Evolutionary conservation across 129 eudicot species (phyloP).

Genomic region (Centella asiatica): DNA sequence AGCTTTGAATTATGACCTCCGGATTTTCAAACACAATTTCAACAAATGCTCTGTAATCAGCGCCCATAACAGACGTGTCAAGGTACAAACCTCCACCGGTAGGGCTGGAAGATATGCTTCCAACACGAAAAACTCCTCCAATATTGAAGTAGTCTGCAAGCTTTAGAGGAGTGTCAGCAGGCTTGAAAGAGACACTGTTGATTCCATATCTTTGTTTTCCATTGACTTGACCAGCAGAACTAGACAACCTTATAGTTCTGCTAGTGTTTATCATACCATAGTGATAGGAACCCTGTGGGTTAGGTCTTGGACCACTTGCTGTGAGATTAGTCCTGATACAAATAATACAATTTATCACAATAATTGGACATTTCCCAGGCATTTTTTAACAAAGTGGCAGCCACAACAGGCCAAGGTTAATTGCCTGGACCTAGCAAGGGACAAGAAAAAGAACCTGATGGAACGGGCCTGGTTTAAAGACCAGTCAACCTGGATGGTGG

Average conservation of each 20-base stretch:
- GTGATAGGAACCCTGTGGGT: conserved; percentile 97
- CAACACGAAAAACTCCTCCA: conserved; percentile 65
- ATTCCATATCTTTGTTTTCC: conserved; percentile 80
- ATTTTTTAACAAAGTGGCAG: not conserved
- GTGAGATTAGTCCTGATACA: conserved; percentile 68
- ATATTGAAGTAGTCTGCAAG: conserved; percentile 81
- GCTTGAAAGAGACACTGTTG: conserved; percentile 68
- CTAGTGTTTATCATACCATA: conserved; percentile 77
- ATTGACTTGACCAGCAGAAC: conserved; percentile 57
- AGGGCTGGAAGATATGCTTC: conserved; percentile 62
- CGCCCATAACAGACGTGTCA: conserved; percentile 73
- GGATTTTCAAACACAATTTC: conserved; percentile 75
- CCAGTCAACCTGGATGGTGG: conserved; percentile 83
- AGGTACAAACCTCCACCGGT: conserved; percentile 46
- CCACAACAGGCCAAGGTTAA: not conserved
- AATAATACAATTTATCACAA: not conserved
- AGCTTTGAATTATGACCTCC: conserved; percentile 65
- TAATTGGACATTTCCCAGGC: too few relatives aligned
- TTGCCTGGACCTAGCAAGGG: not conserved
- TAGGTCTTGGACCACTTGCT: conserved; percentile 99
- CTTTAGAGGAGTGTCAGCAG: conserved; percentile 77
- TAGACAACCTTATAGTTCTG: conserved; percentile 61
- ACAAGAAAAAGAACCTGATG: conserved; percentile 32
- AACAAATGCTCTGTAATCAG: conserved; percentile 61
- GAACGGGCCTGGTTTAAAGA: conserved; percentile 91